phyloP scores from a whole-genome alignment of 371 early-diverging fungal species.

The Apophysomyces sp. region DNA sequence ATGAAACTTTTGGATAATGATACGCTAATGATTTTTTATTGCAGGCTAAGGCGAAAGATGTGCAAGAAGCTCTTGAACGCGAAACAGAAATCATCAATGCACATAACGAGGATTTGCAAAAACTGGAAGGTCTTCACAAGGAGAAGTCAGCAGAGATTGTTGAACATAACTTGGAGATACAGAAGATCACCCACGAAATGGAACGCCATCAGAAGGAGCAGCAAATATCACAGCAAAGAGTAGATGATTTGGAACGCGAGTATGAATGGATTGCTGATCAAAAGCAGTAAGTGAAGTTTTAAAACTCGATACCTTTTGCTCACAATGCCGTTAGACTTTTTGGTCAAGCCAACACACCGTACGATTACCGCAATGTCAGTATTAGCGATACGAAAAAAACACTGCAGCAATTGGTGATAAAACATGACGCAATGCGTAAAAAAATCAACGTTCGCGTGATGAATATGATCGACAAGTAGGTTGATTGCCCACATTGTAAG shows the following conservation, averaged over 20 bases:
- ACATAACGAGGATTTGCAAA: slow-evolving; percentile 46
- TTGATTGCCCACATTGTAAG: background rate
- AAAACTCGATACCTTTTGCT: background rate
- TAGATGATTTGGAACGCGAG: slow-evolving; percentile 57
- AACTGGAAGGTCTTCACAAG: slow-evolving; percentile 64
- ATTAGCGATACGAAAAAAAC: slow-evolving; percentile 69
- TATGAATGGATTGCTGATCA: slow-evolving; percentile 91
- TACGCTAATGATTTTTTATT: no score
- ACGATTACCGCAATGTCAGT: slow-evolving; percentile 77
- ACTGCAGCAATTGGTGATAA: slow-evolving; percentile 68
- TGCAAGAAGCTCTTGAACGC: slow-evolving; percentile 17
- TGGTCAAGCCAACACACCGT: slow-evolving; percentile 77
- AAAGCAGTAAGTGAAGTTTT: slow-evolving; percentile 61
- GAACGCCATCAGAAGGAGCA: slow-evolving; percentile 69
- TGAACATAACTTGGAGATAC: slow-evolving; percentile 65
- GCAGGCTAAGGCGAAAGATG: slow-evolving; percentile 4
- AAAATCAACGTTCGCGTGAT: slow-evolving; percentile 93
- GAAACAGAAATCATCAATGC: slow-evolving; percentile 30
- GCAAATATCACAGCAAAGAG: slow-evolving; percentile 47
- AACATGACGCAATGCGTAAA: slow-evolving; percentile 78
- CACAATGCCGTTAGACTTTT: slow-evolving; percentile 49
- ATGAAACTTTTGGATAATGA: background rate
- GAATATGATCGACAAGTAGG: slow-evolving; percentile 89
- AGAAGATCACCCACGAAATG: slow-evolving; percentile 73
- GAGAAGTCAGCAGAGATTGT: slow-evolving; percentile 59